Evolutionary conservation across 768 basidiomycete genomes (phyloP).

Genomic region (Kwoniella bestiolae): DNA sequence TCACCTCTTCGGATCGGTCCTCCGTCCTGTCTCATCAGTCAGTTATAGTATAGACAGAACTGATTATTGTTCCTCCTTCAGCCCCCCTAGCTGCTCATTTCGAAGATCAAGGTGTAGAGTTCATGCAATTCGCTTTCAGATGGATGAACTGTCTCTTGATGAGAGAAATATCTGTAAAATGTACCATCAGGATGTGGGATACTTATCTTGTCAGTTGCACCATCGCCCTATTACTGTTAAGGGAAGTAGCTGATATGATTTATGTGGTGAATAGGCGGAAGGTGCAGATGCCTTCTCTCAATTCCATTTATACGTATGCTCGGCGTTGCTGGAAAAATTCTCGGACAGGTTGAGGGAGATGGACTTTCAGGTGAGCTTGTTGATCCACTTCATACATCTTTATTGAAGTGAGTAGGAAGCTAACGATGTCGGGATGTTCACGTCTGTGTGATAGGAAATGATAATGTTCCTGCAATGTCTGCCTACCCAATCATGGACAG

Average conservation of each 20-base stretch:
- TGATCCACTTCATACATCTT: too few species aligned
- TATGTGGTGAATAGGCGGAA: conserved; percentile 71
- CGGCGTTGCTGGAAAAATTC: conserved; percentile 94
- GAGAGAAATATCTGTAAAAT: conserved; percentile 95
- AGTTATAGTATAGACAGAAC: too few species aligned
- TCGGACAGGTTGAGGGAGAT: conserved; percentile 89
- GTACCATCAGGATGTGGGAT: conserved; percentile 99
- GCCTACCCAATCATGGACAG: conserved; percentile 78
- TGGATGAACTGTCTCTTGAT: conserved; percentile 99
- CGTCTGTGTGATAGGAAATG: conserved; percentile 70
- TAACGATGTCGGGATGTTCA: too few species aligned
- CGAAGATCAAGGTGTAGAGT: conserved; percentile 89
- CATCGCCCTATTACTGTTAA: too few species aligned
- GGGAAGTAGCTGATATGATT: conserved; percentile 6
- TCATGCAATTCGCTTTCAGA: conserved; percentile 99
- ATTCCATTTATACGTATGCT: conserved; percentile 98
- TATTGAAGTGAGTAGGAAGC: too few species aligned
- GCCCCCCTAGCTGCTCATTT: conserved; percentile 87
- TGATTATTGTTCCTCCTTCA: conserved; percentile 48
- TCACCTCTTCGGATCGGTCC: too few species aligned
- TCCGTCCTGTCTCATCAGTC: neutral
- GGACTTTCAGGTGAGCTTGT: conserved; percentile 86
- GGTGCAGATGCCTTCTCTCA: conserved; percentile 98
- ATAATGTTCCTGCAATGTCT: conserved; percentile 84
- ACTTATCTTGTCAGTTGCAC: conserved; percentile 93